phyloP scores from a whole-genome alignment of 768 basidiomycete genomes.

The Steccherinum ochraceum region DNA sequence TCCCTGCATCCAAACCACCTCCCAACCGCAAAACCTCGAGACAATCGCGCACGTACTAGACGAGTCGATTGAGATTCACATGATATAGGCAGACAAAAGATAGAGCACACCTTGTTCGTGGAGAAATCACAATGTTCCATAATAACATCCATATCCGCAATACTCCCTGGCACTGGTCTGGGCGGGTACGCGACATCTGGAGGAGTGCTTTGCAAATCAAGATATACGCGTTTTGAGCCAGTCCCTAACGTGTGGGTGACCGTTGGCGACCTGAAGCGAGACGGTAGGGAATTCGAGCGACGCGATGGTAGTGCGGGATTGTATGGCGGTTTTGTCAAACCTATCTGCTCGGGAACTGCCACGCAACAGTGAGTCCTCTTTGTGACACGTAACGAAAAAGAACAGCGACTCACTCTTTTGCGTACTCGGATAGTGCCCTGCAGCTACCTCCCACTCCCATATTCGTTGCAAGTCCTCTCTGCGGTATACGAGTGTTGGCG shows the following conservation, averaged over 20 bases:
- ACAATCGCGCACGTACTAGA: constrained; percentile 94
- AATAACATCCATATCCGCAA: constrained; percentile 84
- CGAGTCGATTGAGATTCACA: constrained; percentile 6
- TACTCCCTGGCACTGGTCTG: constrained; percentile 75
- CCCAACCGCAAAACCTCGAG: constrained; percentile 91
- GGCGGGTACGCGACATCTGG: constrained; percentile 78
- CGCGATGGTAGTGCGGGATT: constrained; percentile 74
- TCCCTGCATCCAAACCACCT: constrained; percentile 79
- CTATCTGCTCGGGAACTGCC: constrained; percentile 67
- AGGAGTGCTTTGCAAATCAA: constrained; percentile 57
- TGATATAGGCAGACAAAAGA: background rate
- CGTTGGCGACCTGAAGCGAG: constrained; percentile 42
- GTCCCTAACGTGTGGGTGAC: constrained; percentile 58
- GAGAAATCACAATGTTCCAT: constrained; percentile 94
- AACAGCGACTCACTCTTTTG: constrained; percentile 53
- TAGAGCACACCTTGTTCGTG: constrained; percentile 53
- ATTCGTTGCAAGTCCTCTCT: constrained; percentile 81
- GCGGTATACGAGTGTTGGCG: constrained; percentile 67
- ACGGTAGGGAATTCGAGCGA: constrained; percentile 38
- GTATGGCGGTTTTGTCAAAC: constrained; percentile 44
- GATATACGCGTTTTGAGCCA: constrained; percentile 74
- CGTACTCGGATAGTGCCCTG: constrained; percentile 90
- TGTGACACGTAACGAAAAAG: background rate
- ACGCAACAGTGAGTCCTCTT: background rate
- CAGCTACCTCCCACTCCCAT: constrained; percentile 93